Evolutionary conservation across 2,329 filamentous ascomycete genomes (phyloP), one percentile per base, ranked within the genome.

Genomic region (Fonsecaea erecta): DNA sequence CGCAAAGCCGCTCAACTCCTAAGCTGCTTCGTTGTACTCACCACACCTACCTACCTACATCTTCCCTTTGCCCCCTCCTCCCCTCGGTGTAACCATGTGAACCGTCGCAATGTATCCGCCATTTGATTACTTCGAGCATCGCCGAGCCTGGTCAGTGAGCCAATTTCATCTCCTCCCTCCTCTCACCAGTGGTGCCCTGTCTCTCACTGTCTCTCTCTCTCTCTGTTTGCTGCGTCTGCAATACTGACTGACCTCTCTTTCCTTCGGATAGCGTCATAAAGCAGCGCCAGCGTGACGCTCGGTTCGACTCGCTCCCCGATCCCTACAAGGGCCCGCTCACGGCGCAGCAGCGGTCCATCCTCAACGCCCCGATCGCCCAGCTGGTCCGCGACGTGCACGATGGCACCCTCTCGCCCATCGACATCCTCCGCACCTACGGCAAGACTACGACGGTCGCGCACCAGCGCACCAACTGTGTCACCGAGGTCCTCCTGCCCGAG

Each of bases 401-500:
- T n/a, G 85, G 88, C 52, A 78, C 82, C 60, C 81, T 87, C 55
- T 83, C 85, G 12, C 88, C 93, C 0, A 75, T 89, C 26, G 88
- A 92, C 67, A 85, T 97, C 53, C 86, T 97, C n/a, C 87, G 83
- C 65, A 88, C 92, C 11, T 98, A 97, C 75, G 90, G 90, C 73
- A 97, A 96, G 77, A 88, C 94, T 21, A 90, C 93, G 0, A 76
- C 96, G 59, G 89, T 88, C 73, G 93, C 92, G 1, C 94, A 97
- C 37, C 84, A 89, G 68, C 90, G 90, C 78, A 97, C 93, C 1
- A 97, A 97, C 76, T 96, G 92, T 74, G 79, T 96, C 12, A 97
- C 94, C 0, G 93, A 97, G 78, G 82, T 97, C 62, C 86, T 97
- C 80, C 84, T 97, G 40, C 83, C 86, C 0, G 88, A 89, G 62